Base-by-base conservation (phyloP, 2,329 filamentous ascomycete genomes). In the Stagonosporopsis cucurbitacearum region DNA sequence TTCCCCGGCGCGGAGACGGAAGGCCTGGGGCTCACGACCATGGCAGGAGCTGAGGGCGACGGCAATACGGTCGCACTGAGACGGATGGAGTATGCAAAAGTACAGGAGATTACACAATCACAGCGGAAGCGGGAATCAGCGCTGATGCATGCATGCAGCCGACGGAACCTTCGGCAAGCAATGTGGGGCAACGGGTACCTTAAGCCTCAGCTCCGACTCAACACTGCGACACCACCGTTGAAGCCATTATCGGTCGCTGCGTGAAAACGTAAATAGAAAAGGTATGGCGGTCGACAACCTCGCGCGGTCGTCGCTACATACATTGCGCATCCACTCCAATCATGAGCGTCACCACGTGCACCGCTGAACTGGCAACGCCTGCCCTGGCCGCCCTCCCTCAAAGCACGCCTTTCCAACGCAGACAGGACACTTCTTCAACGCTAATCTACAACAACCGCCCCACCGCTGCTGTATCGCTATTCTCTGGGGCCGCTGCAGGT, bases 401-500 rank as follows among this genome's bases (percentile, higher is more conserved):
- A 12, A 28, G 42, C 7, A 9, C 48, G 5, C 28, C n/a, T 15
- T 32, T 13, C 13, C 30, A 41, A 13, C 40, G 23, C 39, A 44
- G 25, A 17, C 20, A 50, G 20, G 9, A 30, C 23, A 23, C 32
- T n/a, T 28, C 36, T 28, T 41, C 37, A 42, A n/a, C 25, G 32
- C 9, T 23, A 2, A n/a, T 13, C 12, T 35, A 43, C 56, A 55
- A 20, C 48, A 58, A 26, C 37, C 26, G 11, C 30, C 55, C n/a
- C 20, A 58, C 58, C 8, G 52, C 59, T 6, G 33, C 50, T 2
- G 57, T 67, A 9, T 84, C 81, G 0, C 70, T 85, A 0, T 60
- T 82, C 11, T 74, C 82, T 2, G 83, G 83, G 17, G 81, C 79
- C 19, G 62, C 82, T 7, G 83, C 82, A 9, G 83, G 83, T 12